phyloP scores from a whole-genome alignment of 345 rosid genomes.

The Gossypium sturtianum region DNA sequence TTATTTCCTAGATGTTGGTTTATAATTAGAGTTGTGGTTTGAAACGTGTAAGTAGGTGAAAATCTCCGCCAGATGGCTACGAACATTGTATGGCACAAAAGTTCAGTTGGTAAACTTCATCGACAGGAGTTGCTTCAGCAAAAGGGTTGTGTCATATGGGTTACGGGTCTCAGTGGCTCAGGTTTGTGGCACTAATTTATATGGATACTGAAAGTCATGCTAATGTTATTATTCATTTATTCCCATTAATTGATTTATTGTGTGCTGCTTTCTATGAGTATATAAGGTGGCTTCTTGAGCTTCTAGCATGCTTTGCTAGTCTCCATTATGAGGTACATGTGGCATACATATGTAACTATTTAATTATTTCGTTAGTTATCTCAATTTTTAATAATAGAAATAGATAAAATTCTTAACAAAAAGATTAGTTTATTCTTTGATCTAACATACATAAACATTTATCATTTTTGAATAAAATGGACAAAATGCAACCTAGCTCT shows the following conservation, averaged over 20 bases:
- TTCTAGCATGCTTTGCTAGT: not conserved
- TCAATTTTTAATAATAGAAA: not conserved
- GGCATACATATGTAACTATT: too few relatives aligned
- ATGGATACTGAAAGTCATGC: not conserved
- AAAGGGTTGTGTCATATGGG: constrained; percentile 77
- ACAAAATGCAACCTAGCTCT: too few relatives aligned
- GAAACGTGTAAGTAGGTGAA: constrained; percentile 42
- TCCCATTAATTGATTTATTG: not conserved
- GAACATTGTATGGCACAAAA: constrained; percentile 65
- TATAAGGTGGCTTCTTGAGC: not conserved
- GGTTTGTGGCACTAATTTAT: constrained; percentile 33
- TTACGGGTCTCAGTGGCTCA: constrained; percentile 85
- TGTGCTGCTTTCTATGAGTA: not conserved
- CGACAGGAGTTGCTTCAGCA: constrained; percentile 61
- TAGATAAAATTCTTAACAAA: not conserved
- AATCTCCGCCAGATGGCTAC: constrained; percentile 15
- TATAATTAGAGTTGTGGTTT: constrained; percentile 14
- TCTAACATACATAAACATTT: too few relatives aligned
- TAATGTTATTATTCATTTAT: not conserved
- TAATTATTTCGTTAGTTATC: too few relatives aligned
- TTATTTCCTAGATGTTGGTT: too few relatives aligned
- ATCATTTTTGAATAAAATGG: too few relatives aligned
- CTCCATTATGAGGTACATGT: not conserved
- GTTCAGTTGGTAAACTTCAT: constrained; percentile 48
- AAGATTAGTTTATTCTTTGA: too few relatives aligned